Evolutionary conservation across 148 eudicot species (phyloP).

Genomic region (Dysphania ambrosioides): DNA sequence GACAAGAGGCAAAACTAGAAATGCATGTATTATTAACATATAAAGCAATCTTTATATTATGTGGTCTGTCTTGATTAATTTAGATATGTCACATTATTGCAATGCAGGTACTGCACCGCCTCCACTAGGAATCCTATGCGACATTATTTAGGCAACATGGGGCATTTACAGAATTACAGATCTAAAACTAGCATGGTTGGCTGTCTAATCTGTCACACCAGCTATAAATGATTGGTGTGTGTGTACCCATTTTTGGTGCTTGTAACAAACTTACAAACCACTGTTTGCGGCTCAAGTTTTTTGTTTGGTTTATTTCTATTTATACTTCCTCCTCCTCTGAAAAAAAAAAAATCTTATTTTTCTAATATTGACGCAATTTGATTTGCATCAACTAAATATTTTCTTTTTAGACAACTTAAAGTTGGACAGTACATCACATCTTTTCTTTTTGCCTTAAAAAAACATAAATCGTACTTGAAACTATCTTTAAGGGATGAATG

Average conservation of each 20-base stretch:
- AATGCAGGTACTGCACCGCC: no score
- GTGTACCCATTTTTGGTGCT: not conserved
- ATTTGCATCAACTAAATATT: no score
- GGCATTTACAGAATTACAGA: no score
- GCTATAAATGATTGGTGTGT: constrained; percentile 13
- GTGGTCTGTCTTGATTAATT: not conserved
- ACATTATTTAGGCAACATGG: not conserved
- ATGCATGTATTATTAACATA: not conserved
- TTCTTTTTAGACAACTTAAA: no score
- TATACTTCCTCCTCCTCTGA: no score
- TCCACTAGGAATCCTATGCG: constrained; percentile 1
- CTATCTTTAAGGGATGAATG: no score
- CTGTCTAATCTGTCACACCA: constrained; percentile 2
- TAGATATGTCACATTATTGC: not conserved
- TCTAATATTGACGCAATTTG: no score
- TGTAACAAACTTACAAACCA: not conserved
- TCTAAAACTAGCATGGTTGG: constrained; percentile 8
- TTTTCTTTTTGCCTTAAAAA: no score
- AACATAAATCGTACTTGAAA: no score
- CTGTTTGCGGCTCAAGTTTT: not conserved
- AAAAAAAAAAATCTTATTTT: no score
- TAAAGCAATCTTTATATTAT: not conserved
- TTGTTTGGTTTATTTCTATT: not conserved
- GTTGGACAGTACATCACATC: no score
- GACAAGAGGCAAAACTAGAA: not conserved